Evolutionary conservation across 1,284 basidiomycete genomes (phyloP).

Genomic region (Clitocybe nebularis): DNA sequence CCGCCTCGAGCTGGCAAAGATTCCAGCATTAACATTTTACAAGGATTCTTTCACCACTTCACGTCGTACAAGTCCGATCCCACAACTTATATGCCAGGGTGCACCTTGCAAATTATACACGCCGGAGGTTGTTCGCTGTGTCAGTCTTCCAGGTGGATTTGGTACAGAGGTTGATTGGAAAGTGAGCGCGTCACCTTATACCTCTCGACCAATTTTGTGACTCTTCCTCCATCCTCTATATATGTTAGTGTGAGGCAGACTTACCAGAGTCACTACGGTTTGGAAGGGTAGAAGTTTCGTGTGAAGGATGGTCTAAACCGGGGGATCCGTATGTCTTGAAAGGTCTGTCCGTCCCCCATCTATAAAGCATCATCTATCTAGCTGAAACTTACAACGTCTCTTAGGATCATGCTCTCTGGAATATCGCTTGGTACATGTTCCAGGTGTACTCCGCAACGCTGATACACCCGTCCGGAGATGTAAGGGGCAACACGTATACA

Average conservation of each 20-base stretch:
- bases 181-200: conserved; percentile 40
- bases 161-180: conserved; percentile 84
- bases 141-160: conserved; percentile 65
- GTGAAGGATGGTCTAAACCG: conserved; percentile 82
- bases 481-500: conserved; percentile 10
- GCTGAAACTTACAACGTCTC: no score
- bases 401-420: conserved; percentile 80
- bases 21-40: conserved; percentile 81
- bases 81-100: conserved; percentile 81
- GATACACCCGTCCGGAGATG: conserved; percentile 27
- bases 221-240: not conserved
- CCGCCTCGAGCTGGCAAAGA: conserved; percentile 61
- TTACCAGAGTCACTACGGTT: conserved; percentile 78
- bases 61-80: conserved; percentile 64
- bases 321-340: conserved; percentile 84
- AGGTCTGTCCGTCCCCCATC: conserved; percentile 56
- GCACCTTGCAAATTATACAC: conserved; percentile 71
- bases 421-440: conserved; percentile 71
- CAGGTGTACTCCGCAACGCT: conserved; percentile 40
- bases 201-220: conserved; percentile 1
- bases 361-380: no score
- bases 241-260: conserved; percentile 79
- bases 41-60: conserved; percentile 60
- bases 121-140: conserved; percentile 86
- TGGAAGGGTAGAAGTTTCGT: conserved; percentile 76